These are phyloP conservation scores for Trichosporon coremiiforme DNA, from an alignment of 1,284 basidiomycete species.

Conservation along the genomic window DNA sequence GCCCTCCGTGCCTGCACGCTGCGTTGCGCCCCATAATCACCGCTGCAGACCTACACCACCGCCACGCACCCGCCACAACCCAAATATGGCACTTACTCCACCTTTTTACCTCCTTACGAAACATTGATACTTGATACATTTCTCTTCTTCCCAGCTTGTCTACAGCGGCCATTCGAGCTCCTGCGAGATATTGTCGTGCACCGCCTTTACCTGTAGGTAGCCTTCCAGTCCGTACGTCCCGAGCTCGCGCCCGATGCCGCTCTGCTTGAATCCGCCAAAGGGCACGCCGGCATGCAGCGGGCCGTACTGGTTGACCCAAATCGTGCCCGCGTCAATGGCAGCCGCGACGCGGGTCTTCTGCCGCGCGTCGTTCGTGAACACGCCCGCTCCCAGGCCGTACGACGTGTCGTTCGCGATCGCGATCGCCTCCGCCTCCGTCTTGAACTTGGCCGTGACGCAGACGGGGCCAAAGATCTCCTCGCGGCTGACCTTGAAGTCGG, in stretches of 20 bases:
- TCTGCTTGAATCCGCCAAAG: constrained; percentile 92
- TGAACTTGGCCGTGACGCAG: constrained; percentile 55
- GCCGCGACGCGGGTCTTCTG: constrained; percentile 83
- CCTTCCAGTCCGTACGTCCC: constrained; percentile 82
- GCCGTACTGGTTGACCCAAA: constrained; percentile 89
- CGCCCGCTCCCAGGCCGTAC: constrained; percentile 83
- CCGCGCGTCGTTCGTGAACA: constrained; percentile 81
- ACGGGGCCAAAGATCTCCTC: constrained; percentile 60
- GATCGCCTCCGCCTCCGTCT: constrained; percentile 59
- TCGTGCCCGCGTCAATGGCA: constrained; percentile 73
- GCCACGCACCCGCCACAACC: too few relatives aligned
- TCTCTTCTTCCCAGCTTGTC: neutral
- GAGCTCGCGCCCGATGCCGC: constrained; percentile 79
- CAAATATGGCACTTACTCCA: too few relatives aligned
- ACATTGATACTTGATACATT: neutral
- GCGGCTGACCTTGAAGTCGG: constrained; percentile 45
- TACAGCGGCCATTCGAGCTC: constrained; percentile 33
- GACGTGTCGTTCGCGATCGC: constrained; percentile 76
- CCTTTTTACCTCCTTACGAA: neutral
- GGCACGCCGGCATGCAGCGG: constrained; percentile 79
- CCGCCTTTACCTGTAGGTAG: constrained; percentile 80
- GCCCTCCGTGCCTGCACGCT: too few relatives aligned
- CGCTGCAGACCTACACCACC: too few relatives aligned
- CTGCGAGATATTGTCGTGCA: constrained; percentile 69
- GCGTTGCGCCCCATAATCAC: too few relatives aligned